Base-by-base conservation (phyloP, 805 yeast species). In the Pichia nanzhaoensis region DNA sequence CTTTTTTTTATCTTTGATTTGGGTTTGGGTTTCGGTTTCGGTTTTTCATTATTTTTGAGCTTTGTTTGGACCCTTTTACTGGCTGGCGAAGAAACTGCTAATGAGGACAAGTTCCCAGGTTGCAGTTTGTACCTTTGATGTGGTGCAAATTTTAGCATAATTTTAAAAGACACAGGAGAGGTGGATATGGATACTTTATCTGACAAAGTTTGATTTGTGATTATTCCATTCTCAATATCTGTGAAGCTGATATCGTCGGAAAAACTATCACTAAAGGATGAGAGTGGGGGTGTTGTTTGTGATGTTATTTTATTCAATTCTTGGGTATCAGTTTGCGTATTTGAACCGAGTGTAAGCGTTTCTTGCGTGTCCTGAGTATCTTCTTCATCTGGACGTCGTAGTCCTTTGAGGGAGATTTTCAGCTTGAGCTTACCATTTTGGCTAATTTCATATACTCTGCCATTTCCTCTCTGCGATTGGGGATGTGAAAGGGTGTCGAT, bases 321-420 rank as follows among this genome's bases (percentile, higher is more conserved):
- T 20, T 38, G 37, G 13, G 40, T 14, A 12, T 28, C 20, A 5
- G 34, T 16, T 14, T 31, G 34, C 7, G 34, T 24, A 34, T 24
- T 24, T 10, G 28, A 24, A 24, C 28, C 28, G 10, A 24, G 10
- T 7, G 10, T 6, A 24, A 24, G 28, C 28, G 28, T 24, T 7
- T 24, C 28, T 24, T 24, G 28, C 28, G 24, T 35, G 21, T 22
- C 12, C 20, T 32, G 19, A 27, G 22, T 18, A 13, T 17, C 20
- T 7, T 21, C 14, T 9, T 21, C 21, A 16, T 28, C 17, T 16
- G 6, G 8, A 8, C 16, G 7, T 14, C 24, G 19, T 14, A 45
- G 32, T 13, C 48, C 48, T 41, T 32, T 45, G 13, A 45, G 37
- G 9, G 43, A 39, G 5, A 45, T 45, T 32, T 37, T 45, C 18